phyloP scores from a whole-genome alignment of 75 land plant species.

The Cryptomeria japonica region DNA sequence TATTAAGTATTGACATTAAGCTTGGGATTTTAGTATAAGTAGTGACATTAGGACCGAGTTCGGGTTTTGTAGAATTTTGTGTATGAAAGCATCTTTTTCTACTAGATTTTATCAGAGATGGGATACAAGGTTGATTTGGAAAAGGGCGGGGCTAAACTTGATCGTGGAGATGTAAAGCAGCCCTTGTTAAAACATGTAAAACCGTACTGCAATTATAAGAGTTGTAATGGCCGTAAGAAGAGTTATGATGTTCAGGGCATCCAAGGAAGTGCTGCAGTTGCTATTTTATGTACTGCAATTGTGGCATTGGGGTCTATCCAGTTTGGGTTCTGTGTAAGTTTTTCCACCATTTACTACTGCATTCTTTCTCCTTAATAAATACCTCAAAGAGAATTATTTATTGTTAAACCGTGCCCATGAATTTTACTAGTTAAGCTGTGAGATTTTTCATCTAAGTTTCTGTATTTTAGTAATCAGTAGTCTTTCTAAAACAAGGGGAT shows the following conservation, averaged over 20 bases:
- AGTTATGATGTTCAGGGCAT: neutral
- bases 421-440: neutral
- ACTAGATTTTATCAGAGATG: neutral
- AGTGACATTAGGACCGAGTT: neutral
- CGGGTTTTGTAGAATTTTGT: neutral
- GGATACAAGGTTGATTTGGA: neutral
- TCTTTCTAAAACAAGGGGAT: neutral
- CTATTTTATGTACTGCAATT: slow-evolving; percentile 4
- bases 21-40: neutral
- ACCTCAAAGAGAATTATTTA: neutral
- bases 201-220: neutral
- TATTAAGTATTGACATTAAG: neutral
- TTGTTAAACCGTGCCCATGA: neutral
- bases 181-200: neutral
- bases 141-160: neutral
- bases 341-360: neutral
- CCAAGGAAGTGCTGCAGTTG: neutral
- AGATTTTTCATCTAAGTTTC: neutral
- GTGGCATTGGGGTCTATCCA: slow-evolving; percentile 1
- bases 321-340: neutral
- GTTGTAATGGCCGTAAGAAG: neutral
- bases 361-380: neutral
- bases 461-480: no score
- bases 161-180: neutral
- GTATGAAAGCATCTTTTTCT: neutral